phyloP scores from a whole-genome alignment of 495 filamentous ascomycete genomes.

The Venustampulla echinocandica region DNA sequence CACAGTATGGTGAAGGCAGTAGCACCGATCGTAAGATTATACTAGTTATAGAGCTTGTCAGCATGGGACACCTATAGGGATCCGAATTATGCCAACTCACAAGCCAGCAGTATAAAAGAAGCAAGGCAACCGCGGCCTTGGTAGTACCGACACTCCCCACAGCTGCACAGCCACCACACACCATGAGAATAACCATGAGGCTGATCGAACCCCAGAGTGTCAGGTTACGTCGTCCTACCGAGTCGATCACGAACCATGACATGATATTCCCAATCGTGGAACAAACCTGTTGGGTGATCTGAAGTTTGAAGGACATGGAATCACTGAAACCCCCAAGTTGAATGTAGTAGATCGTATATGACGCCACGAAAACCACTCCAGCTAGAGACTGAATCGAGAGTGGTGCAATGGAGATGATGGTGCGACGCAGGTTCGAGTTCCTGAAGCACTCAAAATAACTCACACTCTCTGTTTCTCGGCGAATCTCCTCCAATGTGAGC shows the following conservation, averaged over 20 bases:
- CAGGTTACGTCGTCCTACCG: conserved; percentile 23
- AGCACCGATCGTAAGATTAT: conserved; percentile 25
- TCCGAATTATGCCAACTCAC: too few species aligned
- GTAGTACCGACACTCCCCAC: conserved; percentile 14
- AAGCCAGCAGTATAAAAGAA: too few species aligned
- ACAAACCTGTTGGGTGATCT: conserved; percentile 27
- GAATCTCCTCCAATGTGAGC: conserved; percentile 21
- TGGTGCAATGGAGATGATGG: conserved; percentile 27
- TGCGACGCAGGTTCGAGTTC: conserved; percentile 27
- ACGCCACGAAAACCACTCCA: conserved; percentile 24
- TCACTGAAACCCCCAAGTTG: conserved; percentile 27
- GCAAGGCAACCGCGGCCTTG: conserved; percentile 22
- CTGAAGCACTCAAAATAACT: conserved; percentile 31
- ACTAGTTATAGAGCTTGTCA: too few species aligned
- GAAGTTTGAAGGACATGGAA: conserved; percentile 22
- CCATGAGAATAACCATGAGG: conserved; percentile 24
- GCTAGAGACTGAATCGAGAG: conserved; percentile 27
- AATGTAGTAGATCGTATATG: conserved; percentile 30
- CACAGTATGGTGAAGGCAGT: conserved; percentile 27
- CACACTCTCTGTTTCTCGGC: conserved; percentile 26
- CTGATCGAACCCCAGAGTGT: conserved; percentile 23
- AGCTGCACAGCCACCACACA: conserved; percentile 23
- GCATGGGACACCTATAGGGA: too few species aligned
- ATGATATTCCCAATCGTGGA: conserved; percentile 27
- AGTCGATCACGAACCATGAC: conserved; percentile 27